Base-by-base conservation (phyloP, 768 basidiomycete genomes). In the Imleria badia region DNA sequence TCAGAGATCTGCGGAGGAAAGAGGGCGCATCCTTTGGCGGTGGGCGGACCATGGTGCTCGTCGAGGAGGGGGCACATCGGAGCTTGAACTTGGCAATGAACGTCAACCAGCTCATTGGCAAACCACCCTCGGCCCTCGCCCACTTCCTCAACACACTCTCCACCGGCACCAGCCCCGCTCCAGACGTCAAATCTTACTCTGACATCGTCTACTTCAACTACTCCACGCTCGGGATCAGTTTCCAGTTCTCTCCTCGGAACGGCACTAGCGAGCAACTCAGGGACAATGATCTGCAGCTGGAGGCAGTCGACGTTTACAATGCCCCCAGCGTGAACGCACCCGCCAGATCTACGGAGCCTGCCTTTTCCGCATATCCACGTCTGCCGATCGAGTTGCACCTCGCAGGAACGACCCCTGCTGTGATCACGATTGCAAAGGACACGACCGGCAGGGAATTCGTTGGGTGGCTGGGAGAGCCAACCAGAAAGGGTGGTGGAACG, bases 171-270 rank as follows among this genome's bases (percentile, higher is more conserved):
- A 48, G 57, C 19, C 59, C 64, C 45, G 42, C 44, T 13, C 85
- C 90, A 31, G 81, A 90, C 61, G 73, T 93, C 70, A 93, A 91
- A 67, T 76, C 84, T 0, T 94, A 91, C 68, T 67, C 90, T 29
- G 92, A 97, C 68, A 81, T 81, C 9, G 84, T 93, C 59, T 98
- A 94, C 76, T 81, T 91, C 75, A 95, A 91, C 69, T 95, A 92
- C 74, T 80, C 78, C 64, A 31, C 78, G 1, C 77, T 95, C 30
- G 95, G 95, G 12, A 63, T 96, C 63, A 95, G 93, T 59, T 73
- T 97, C 43, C 81, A 88, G 61, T 95, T 88, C 74, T 60, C 77
- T 22, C 91, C 92, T 6, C 71, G 71, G 47, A 73, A 80, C 19
- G 85, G 23, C 89, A 89, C 73, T 83, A 78, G 62, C 45, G 73